Evolutionary conservation across 208 protist species (phyloP).

Genomic region (Leishmania arabica): DNA sequence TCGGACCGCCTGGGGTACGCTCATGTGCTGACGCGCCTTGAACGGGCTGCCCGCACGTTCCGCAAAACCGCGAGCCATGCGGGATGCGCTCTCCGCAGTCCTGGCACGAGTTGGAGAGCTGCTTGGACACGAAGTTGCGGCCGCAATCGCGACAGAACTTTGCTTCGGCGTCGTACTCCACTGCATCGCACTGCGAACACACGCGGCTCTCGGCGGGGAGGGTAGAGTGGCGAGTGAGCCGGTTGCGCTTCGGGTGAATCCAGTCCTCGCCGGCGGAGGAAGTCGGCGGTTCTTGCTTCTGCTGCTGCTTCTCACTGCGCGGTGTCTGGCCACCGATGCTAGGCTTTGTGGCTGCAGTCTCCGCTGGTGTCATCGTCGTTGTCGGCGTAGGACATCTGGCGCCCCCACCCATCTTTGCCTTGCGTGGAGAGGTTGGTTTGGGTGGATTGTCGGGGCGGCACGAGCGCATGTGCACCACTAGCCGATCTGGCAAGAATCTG

Average conservation of each 20-base stretch:
- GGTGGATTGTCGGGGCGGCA: constrained; percentile 80
- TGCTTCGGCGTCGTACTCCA: constrained; percentile 78
- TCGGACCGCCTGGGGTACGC: constrained; percentile 43
- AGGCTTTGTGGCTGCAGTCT: neutral
- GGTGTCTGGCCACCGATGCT: neutral
- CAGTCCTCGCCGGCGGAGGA: constrained; percentile 15
- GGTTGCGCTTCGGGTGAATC: constrained; percentile 45
- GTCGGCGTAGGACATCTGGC: neutral
- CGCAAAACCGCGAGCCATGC: constrained; percentile 80
- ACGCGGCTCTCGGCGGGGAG: constrained; percentile 36
- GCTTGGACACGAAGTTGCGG: constrained; percentile 26
- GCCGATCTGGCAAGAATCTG: constrained; percentile 88
- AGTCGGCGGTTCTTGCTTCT: neutral
- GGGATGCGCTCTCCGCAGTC: constrained; percentile 73
- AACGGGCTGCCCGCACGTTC: constrained; percentile 77
- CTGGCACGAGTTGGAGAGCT: constrained; percentile 45
- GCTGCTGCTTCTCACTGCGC: neutral
- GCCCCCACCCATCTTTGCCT: constrained; percentile 2
- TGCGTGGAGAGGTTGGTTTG: constrained; percentile 27
- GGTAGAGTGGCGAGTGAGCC: constrained; percentile 45
- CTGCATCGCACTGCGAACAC: constrained; percentile 61
- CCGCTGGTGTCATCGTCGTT: neutral
- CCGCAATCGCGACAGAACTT: constrained; percentile 90
- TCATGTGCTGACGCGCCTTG: constrained; percentile 46
- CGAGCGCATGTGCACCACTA: constrained; percentile 88